Percentiles rank a stretch among this genome's conserved stretches.
Evolutionary conservation across 306 rosid species (phyloP).

Genomic region (Vigna trinervia): DNA sequence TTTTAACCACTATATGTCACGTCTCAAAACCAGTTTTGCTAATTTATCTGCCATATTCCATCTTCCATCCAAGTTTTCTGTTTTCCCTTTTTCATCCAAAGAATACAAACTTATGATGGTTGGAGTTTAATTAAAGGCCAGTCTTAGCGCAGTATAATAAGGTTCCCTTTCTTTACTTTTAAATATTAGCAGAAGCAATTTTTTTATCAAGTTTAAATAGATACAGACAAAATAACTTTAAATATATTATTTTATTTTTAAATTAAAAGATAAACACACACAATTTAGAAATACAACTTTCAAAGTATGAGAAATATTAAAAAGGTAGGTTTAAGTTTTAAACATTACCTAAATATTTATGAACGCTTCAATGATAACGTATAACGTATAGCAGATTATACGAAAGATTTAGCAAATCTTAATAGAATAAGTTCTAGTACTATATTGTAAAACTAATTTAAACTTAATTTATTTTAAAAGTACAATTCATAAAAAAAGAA

Average conservation of each 20-base stretch:
- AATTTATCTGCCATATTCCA: slow-evolving; percentile 2
- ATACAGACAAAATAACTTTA: background rate
- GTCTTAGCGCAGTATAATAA: background rate
- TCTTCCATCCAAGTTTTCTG: background rate
- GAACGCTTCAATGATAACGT: no score
- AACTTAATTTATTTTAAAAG: no score
- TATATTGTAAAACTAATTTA: no score
- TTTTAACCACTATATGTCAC: slow-evolving; percentile 45
- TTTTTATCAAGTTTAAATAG: background rate
- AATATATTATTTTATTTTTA: background rate
- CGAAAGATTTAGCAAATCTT: no score
- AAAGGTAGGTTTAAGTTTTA: no score
- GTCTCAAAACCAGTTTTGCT: slow-evolving; percentile 26
- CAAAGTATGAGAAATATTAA: no score
- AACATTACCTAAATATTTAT: no score
- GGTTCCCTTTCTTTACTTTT: background rate
- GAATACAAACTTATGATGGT: background rate
- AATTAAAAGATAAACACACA: no score
- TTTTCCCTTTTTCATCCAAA: background rate
- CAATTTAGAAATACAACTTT: no score
- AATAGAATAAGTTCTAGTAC: no score
- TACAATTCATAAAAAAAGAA: no score
- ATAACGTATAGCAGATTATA: no score
- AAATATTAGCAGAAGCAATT: background rate
- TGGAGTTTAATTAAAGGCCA: background rate